Base-by-base conservation (phyloP, 805 yeast species). In the Yarrowia deformans region DNA sequence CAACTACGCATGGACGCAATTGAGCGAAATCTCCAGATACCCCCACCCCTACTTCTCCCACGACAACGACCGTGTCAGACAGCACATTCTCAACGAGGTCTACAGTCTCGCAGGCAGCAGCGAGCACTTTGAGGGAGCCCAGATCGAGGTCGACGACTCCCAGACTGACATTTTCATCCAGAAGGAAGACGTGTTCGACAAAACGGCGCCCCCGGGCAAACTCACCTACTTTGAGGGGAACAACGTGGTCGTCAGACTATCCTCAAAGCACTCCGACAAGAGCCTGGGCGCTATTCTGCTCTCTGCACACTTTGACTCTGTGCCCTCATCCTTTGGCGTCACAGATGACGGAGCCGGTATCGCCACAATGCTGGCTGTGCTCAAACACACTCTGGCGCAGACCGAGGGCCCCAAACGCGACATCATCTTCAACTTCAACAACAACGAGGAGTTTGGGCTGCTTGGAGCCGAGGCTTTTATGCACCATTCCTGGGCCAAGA, bases 261-360 rank as follows among this genome's bases (percentile, higher is more conserved):
- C 68, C 16, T 48, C 55, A 32, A 39, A 63, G 39, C 6, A 35
- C 29, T 32, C 52, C 2, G 56, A 49, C 35, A 63, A 63, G 48
- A 49, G 50, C 83, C 87, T 74, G 97, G 97, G 34, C 75, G 81
- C 14, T 80, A 89, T 67, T 79, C 83, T 0, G 73, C 79, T 0
- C 78, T 89, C 95, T 73, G 93, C 97, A 6, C 98, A 93, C 79
- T 93, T 81, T 74, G 98, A 93, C 79, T 87, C 94, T 8, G 97
- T 93, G 8, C 96, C 97, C 23, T 86, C 96, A 2, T 87, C 92
- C 5, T 87, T 81, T 73, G 98, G 98, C 39, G 87, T 95, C 1
- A 93, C 97, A 1, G 98, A 93, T 77, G 97, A 92, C 75, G 97
- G 97, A 0, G 87, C 88, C 81, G 97, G 97, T 9, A 83, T 91